Evolutionary conservation across 495 filamentous ascomycete genomes (phyloP), one percentile per base, ranked within the genome.

Genomic region (Parathielavia appendiculata): DNA sequence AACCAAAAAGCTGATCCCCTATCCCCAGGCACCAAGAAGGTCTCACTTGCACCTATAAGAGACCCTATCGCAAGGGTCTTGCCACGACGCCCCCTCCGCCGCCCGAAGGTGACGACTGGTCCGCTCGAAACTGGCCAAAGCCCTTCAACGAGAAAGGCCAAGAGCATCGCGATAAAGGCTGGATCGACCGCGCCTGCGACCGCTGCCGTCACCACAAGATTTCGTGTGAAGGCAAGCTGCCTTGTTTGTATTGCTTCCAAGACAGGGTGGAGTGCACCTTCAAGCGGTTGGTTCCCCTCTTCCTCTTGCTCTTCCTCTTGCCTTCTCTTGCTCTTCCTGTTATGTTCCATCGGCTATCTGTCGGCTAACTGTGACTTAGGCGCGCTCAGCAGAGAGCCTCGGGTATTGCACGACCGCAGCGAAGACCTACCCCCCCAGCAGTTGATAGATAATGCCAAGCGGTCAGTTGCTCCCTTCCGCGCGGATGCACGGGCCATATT

Each of bases 121-220:
- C 16, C 14, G 46, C 55, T 19, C 63, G 63, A 1, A 63, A 68
- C 53, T 41, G 40, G 2, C 38, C 56, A 14, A 36, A 46, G 14
- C 40, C 39, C 23, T 38, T 30, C 12, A 56, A 56, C 40, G 49
- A 63, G 38, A 46, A 49, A 3, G 59, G 50, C 19, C 56, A 43
- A n/a, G 56, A 59, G 10, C 26, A 51, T 13, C 57, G 58, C n/a
- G 54, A 60, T 36, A 43, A 61, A 35, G 54, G 58, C 40, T 66
- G 61, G 63, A 54, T 46, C n/a, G 20, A 23, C 14, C 61, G 64
- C 30, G 62, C 62, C 22, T 67, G 62, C 41, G 66, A 67, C 41
- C 43, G 39, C 14, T 69, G 64, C 34, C 64, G 59, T 0, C 40
- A 17, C 20, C 44, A 51, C 12, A 34, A 56, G 19, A 5, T 57